Evolutionary conservation across 306 rosid species (phyloP), one percentile per base, ranked within the genome.

Genomic region (Dicorynia guianensis): DNA sequence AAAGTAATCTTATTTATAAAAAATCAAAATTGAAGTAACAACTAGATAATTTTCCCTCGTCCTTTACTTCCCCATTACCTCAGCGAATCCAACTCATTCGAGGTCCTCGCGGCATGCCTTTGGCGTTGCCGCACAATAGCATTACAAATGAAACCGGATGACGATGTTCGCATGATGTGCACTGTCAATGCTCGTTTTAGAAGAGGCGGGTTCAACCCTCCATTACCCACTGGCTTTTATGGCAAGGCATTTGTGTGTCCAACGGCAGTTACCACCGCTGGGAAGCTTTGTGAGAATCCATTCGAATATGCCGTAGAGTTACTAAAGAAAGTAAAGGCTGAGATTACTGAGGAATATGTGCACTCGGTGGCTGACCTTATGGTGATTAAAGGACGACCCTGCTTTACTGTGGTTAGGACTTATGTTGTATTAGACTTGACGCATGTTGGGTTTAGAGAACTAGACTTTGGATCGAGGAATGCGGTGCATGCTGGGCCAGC

Each of bases 391-490:
- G 82, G 79, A n/a, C 65, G 84, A 1, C 84, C 87, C 0, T 0
- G 4, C 2, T 78, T 44, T 19, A 66, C 54, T 0, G 14, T 20
- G 0, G 56, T 33, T 0, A 43, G 84, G 0, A 20, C 85, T 2
- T 80, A 5, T 0, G 0, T 54, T 4, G 84, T 91, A 30, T 83
- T 89, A 0, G 82, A 91, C 34, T 0, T 5, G 1, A 53, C 79
- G 0, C 63, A 71, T 33, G 9, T 6, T 0, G 65, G 53, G 4
- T 6, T 67, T 0, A 39, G 8, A 48, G 69, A 79, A 12, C 36
- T 87, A 4, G 53, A 84, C 52, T 89, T 84, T 36, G 94, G 97
- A 1, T 87, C 91, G 92, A 92, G 91, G 5, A 63, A 60, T 14
- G 79, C 88, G 0, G 13, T 67, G 1, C 85, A 53, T 71, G 82